These are phyloP conservation scores for Liriodendron chinense DNA, from an alignment of 164 flowering plant species.

Conservation along the genomic window DNA sequence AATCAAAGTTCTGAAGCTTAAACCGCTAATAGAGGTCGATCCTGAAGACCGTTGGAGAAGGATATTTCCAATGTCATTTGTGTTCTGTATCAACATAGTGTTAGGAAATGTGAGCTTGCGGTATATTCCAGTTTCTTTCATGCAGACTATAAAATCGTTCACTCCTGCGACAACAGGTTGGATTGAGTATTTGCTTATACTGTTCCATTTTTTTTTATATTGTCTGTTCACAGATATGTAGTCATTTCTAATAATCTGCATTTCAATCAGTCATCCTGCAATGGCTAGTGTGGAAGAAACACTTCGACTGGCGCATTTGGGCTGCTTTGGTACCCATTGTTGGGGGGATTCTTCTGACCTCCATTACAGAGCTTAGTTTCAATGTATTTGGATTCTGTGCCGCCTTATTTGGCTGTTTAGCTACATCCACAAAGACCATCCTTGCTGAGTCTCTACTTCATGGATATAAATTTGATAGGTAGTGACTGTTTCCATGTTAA, in stretches of 20 bases:
- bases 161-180: slow-evolving; percentile 99
- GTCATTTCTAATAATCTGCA: slow-evolving; percentile 6
- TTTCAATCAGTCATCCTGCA: slow-evolving; percentile 72
- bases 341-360: slow-evolving; percentile 94
- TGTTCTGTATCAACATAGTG: slow-evolving; percentile 93
- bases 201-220: neutral
- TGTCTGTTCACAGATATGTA: neutral
- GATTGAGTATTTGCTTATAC: slow-evolving; percentile 11
- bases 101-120: slow-evolving; percentile 95
- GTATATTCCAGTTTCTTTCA: slow-evolving; percentile 94
- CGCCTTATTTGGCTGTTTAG: slow-evolving; percentile 89
- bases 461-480: slow-evolving; percentile 98
- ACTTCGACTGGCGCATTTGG: slow-evolving; percentile 93
- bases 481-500: slow-evolving; percentile 1
- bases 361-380: slow-evolving; percentile 90
- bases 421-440: slow-evolving; percentile 96
- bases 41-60: slow-evolving; percentile 97
- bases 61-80: slow-evolving; percentile 97
- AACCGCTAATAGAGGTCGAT: slow-evolving; percentile 83
- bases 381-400: slow-evolving; percentile 88
- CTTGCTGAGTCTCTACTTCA: slow-evolving; percentile 93
- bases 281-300: slow-evolving; percentile 92
- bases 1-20: slow-evolving; percentile 79
- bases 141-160: slow-evolving; percentile 98
- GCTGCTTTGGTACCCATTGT: slow-evolving; percentile 88